Evolutionary conservation across 2,329 filamentous ascomycete genomes (phyloP), one percentile per base, ranked within the genome.

Genomic region (Trichoderma koningiopsis): DNA sequence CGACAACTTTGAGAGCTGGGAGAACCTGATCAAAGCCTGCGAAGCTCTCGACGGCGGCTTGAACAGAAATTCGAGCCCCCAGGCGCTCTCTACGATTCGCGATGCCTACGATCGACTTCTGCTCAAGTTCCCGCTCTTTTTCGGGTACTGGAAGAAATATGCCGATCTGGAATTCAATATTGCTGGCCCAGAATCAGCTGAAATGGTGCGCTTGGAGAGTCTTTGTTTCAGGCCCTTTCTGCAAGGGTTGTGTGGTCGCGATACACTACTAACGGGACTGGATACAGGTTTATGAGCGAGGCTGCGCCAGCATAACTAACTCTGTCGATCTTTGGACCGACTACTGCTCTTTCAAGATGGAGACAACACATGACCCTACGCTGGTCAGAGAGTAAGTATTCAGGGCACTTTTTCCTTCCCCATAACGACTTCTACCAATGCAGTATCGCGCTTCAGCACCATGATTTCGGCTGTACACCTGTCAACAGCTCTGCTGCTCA

Each of bases 111-210:
- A 99, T 79, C 89, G 92, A 59, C 96, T 99, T 77, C 90, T 99
- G 27, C 88, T 92, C 71, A 97, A 97, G 78, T 99, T 97, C 73
- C 96, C 96, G 3, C 87, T 98, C 13, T 88, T 98, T 49, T 99
- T 98, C 76, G 96, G 95, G 64, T 99, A 98, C 83, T 99, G 96
- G 96, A 98, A 98, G 84, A 98, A 97, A 80, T 99, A 98, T 86
- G 96, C 96, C 77, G 95, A 98, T 76, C 86, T 97, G 72, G 96
- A 99, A 78, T 99, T 99, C 82, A 94, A 94, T 62, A 97, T 99
- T 73, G 94, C 94, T 5, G 96, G 96, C 22, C 96, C 96, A 5
- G 96, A 99, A 83, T 95, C 95, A 55, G 96, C 96, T 66, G 96
- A 98, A 81, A 96, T 97, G 92, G 94, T 97, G 80, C 76, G 87